phyloP scores from a whole-genome alignment of 164 flowering plant genomes.

The Nymphaea colorata region DNA sequence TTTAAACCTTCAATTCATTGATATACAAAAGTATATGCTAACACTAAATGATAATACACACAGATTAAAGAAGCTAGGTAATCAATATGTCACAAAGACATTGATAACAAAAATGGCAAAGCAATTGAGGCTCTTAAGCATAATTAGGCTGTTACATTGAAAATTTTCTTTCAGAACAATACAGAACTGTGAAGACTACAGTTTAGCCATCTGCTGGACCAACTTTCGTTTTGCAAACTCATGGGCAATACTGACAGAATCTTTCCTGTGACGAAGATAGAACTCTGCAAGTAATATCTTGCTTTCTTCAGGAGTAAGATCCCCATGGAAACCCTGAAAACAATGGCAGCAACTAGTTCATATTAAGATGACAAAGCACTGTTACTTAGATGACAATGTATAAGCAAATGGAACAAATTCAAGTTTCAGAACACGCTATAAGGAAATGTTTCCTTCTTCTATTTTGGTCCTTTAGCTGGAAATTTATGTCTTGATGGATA shows the following conservation, averaged over 20 bases:
- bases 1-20: no score
- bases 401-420: neutral
- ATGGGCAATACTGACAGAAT: conserved; percentile 48
- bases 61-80: no score
- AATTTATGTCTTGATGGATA: neutral
- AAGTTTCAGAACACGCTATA: neutral
- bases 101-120: no score
- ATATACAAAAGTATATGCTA: no score
- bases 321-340: conserved; percentile 71
- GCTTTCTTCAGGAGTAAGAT: conserved; percentile 51
- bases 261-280: conserved; percentile 65
- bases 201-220: conserved; percentile 20
- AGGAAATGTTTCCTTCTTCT: neutral
- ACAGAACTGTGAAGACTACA: conserved; percentile 9
- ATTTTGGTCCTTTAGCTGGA: neutral
- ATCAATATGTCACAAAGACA: no score
- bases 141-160: no score
- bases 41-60: no score
- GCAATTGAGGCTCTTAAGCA: no score
- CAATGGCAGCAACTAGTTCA: neutral
- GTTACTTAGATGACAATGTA: no score
- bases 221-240: conserved; percentile 62
- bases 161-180: no score
- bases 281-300: conserved; percentile 80
- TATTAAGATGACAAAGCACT: no score